Conservation (phyloP, 371 early-diverging fungal genomes). For the Batkoa obscura region DNA sequence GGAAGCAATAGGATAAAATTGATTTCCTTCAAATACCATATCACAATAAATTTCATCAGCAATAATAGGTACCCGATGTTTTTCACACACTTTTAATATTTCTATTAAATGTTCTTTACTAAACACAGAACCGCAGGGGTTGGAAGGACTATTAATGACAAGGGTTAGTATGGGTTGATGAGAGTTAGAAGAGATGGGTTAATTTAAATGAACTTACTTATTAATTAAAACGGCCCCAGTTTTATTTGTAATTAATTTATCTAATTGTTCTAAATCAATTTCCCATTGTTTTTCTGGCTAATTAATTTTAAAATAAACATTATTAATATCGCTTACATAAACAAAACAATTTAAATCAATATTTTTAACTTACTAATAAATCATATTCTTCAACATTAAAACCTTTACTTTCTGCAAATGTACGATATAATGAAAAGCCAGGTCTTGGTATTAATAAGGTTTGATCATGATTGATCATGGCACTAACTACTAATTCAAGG, state of each 20-base stretch:
- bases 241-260: conserved; percentile 55
- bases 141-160: conserved; percentile 62
- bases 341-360: too few species aligned
- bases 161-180: too few species aligned
- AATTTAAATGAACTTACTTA: conserved; percentile 25
- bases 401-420: conserved; percentile 55
- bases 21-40: conserved; percentile 51
- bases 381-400: conserved; percentile 60
- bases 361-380: conserved; percentile 28
- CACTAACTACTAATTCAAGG: conserved; percentile 52
- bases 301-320: background rate
- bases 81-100: conserved; percentile 50
- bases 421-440: conserved; percentile 77
- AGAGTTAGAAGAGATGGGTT: background rate
- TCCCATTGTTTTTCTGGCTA: conserved; percentile 70
- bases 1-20: conserved; percentile 48
- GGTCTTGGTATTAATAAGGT: conserved; percentile 77
- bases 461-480: conserved; percentile 54
- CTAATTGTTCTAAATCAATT: conserved; percentile 58
- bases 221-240: conserved; percentile 68
- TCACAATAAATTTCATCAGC: conserved; percentile 87
- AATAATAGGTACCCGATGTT: conserved; percentile 61
- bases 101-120: conserved; percentile 44
- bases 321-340: too few species aligned
- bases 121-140: conserved; percentile 84